Evolutionary conservation across 352 stramenopile genomes (phyloP).

Genomic region (Pythium plurisporium): DNA sequence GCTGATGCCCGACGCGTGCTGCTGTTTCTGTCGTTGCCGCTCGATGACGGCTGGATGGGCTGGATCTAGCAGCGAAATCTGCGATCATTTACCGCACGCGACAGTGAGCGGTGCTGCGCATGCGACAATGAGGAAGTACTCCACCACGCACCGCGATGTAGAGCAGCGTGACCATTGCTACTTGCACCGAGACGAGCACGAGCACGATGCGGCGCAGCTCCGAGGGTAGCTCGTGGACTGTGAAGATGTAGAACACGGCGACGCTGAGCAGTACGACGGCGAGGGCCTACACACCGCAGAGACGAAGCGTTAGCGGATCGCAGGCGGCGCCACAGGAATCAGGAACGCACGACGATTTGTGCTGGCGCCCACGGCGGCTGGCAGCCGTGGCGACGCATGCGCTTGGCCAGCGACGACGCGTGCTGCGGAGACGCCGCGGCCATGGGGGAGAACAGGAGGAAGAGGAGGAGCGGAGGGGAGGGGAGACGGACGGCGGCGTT

Average conservation of each 20-base stretch:
- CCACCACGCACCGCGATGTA: conserved; percentile 26
- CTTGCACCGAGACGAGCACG: conserved; percentile 42
- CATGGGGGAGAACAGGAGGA: too few relatives aligned
- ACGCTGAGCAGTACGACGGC: conserved; percentile 30
- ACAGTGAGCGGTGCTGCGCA: too few relatives aligned
- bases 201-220: conserved; percentile 30
- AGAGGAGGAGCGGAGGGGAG: too few relatives aligned
- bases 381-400: conserved; percentile 40
- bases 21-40: neutral
- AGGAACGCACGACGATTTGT: conserved; percentile 16
- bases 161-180: conserved; percentile 29
- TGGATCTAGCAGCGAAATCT: conserved; percentile 57
- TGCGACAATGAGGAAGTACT: neutral
- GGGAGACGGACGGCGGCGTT: neutral
- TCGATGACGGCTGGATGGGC: conserved; percentile 28
- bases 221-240: conserved; percentile 37
- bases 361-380: conserved; percentile 28
- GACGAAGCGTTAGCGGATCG: neutral
- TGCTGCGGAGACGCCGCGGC: conserved; percentile 1
- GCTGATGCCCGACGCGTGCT: neutral
- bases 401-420: neutral
- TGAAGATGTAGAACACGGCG: conserved; percentile 42
- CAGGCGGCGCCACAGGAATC: neutral
- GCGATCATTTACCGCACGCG: too few relatives aligned
- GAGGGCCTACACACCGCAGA: conserved; percentile 28